Base-by-base conservation (phyloP, 208 protist species). In the Acanthamoeba lenticulata region DNA sequence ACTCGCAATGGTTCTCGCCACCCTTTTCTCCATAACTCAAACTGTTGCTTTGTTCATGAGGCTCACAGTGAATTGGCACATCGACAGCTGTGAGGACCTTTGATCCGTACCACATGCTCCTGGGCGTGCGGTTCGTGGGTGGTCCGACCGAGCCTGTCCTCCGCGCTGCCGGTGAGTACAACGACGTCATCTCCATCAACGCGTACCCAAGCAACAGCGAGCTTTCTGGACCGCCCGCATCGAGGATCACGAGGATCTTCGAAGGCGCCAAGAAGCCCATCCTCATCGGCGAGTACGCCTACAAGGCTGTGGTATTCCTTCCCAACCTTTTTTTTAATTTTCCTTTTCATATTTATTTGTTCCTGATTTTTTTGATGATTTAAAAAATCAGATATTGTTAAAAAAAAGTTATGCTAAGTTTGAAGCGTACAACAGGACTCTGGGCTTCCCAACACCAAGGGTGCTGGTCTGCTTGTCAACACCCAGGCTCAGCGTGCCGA, bases 361-460 rank as follows among this genome's bases (percentile, higher is more conserved):
- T n/a, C n/a, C n/a, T n/a, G n/a, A n/a, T n/a, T n/a, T n/a, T n/a
- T n/a, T n/a, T n/a, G n/a, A n/a, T n/a, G n/a, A n/a, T n/a, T n/a
- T n/a, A n/a, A n/a, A n/a, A n/a, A n/a, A n/a, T n/a, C n/a, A n/a
- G n/a, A n/a, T n/a, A n/a, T n/a, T n/a, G n/a, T n/a, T n/a, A n/a
- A n/a, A n/a, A n/a, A n/a, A n/a, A n/a, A n/a, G n/a, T n/a, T n/a
- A 42, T 29, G 32, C 13, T 60, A 60, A 60, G 15, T 27, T 60
- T 21, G 52, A n/a, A n/a, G n/a, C n/a, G n/a, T n/a, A n/a, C n/a
- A n/a, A n/a, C 69, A 79, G 69, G 69, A 79, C 69, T 47, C 69
- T 0, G 69, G 69, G 0, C 69, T 79, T 4, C 36, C 36, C 15
- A 79, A 79, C 69, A 79, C 32, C 32, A 79, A 79, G 38, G 69